Conservation (phyloP, 805 yeast species). For the Lipomyces orientalis region DNA sequence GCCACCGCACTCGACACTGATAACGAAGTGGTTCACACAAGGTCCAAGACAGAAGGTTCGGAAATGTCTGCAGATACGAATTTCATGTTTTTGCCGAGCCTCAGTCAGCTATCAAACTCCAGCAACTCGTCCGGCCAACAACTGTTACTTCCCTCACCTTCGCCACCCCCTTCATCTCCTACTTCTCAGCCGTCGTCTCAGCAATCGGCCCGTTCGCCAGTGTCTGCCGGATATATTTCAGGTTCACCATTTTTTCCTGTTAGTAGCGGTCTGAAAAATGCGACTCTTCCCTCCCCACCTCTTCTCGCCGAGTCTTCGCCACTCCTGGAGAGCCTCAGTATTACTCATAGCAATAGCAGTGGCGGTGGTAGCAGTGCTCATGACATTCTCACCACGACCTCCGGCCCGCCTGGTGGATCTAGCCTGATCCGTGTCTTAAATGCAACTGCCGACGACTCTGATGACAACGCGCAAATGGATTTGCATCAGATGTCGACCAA, state of each 20-base stretch:
- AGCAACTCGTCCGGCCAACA: not conserved
- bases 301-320: conserved; percentile 12
- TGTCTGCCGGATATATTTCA: not conserved
- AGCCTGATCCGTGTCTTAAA: conserved; percentile 21
- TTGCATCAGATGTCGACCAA: conserved; percentile 4
- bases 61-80: conserved; percentile 5
- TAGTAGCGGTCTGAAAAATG: conserved; percentile 14
- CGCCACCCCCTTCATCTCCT: not conserved
- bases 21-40: not conserved
- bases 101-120: not conserved
- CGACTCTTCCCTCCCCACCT: conserved; percentile 8
- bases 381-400: not conserved
- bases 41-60: conserved; percentile 9
- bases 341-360: conserved; percentile 12
- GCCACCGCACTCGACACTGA: not conserved
- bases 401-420: conserved; percentile 13
- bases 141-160: not conserved
- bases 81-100: not conserved
- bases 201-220: not conserved
- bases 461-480: conserved; percentile 6
- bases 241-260: conserved; percentile 7
- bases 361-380: conserved; percentile 9
- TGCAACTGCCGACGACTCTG: conserved; percentile 12
- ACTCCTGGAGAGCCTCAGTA: conserved; percentile 8
- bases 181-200: not conserved